Evolutionary conservation across 352 stramenopile species (phyloP).

Genomic region (Globisporangium perplexum): DNA sequence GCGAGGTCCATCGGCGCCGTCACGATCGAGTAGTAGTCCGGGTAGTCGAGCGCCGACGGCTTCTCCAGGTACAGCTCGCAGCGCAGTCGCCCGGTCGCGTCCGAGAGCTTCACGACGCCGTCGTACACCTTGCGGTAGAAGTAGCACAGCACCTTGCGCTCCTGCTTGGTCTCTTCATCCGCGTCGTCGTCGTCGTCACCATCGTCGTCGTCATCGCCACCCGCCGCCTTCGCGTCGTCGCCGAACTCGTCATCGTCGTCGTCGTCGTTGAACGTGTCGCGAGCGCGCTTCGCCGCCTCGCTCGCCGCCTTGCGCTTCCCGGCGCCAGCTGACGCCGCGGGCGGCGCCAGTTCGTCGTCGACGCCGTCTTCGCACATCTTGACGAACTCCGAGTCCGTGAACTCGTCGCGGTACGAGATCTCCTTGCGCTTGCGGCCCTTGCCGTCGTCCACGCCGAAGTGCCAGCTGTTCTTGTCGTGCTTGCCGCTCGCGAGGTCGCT

Average conservation of each 20-base stretch:
- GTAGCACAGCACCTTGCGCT: constrained; percentile 71
- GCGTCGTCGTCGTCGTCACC: constrained; percentile 29
- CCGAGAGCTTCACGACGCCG: constrained; percentile 72
- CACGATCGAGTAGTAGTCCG: constrained; percentile 89
- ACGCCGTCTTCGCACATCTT: constrained; percentile 86
- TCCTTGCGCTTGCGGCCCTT: constrained; percentile 74
- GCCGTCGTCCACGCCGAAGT: constrained; percentile 37
- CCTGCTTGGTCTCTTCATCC: constrained; percentile 33
- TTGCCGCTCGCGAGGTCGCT: constrained; percentile 42
- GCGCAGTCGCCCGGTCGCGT: constrained; percentile 58
- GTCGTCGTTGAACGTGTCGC: constrained; percentile 7
- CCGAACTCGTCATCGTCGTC: background rate
- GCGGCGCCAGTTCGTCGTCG: constrained; percentile 22
- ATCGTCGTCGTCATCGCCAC: constrained; percentile 16
- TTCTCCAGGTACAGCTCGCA: constrained; percentile 76
- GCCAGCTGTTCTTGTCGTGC: constrained; percentile 56
- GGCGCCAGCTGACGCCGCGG: background rate
- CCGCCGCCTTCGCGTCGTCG: background rate
- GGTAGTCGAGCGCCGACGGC: constrained; percentile 73
- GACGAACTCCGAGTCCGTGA: constrained; percentile 83
- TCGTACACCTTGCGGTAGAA: constrained; percentile 85
- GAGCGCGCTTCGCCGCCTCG: constrained; percentile 27
- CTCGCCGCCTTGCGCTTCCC: constrained; percentile 19
- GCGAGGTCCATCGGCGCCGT: constrained; percentile 81
- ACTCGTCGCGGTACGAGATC: constrained; percentile 83